phyloP scores from a whole-genome alignment of 2,329 filamentous ascomycete genomes.

The Alternaria conjuncta region DNA sequence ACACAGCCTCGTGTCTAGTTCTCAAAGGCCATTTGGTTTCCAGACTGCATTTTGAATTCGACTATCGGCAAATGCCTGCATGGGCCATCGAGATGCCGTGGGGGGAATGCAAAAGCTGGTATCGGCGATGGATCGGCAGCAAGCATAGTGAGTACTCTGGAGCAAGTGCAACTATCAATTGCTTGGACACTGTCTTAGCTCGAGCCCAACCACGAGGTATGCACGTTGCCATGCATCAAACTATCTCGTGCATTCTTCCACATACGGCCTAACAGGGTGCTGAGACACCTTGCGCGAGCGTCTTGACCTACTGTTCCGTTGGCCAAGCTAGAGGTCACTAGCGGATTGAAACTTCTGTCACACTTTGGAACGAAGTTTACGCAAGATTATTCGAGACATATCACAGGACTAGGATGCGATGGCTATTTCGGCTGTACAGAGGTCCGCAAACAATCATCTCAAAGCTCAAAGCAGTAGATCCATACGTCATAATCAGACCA shows the following conservation, averaged over 20 bases:
- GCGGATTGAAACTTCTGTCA: background rate
- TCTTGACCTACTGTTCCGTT: background rate
- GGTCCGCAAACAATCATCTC: background rate
- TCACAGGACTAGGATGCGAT: background rate
- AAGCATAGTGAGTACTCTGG: slow-evolving; percentile 2
- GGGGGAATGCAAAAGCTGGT: background rate
- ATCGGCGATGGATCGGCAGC: slow-evolving; percentile 4
- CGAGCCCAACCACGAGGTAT: slow-evolving; percentile 11
- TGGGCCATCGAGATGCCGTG: background rate
- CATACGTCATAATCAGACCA: slow-evolving; percentile 3
- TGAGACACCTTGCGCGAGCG: background rate
- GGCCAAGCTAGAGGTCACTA: slow-evolving; percentile 1
- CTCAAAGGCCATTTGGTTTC: background rate
- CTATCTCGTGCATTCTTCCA: background rate
- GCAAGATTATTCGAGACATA: background rate
- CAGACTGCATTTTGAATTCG: background rate
- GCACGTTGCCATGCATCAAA: slow-evolving; percentile 2
- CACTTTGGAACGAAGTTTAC: background rate
- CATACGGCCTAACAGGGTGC: background rate
- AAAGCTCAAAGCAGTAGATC: background rate
- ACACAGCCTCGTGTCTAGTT: background rate
- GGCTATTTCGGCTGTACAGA: background rate
- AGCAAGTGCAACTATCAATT: background rate
- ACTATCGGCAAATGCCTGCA: background rate
- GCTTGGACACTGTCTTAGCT: background rate